Evolutionary conservation across 2,329 filamentous ascomycete genomes (phyloP).

Genomic region (Hyphodiscus sp.): DNA sequence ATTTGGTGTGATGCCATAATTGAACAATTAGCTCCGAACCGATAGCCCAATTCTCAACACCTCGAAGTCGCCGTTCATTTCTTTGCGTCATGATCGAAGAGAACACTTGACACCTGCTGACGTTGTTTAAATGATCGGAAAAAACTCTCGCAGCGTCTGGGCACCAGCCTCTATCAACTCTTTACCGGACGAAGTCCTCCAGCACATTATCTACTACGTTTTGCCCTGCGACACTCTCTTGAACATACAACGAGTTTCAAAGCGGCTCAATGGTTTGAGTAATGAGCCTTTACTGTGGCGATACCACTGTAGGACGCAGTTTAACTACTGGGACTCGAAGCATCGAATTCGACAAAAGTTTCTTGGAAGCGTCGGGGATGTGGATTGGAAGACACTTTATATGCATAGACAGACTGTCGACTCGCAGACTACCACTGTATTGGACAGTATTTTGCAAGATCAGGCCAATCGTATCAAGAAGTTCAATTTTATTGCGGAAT

Average conservation of each 20-base stretch:
- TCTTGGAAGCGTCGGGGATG: constrained; percentile 42
- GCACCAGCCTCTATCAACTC: constrained; percentile 4
- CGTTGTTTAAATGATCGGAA: neutral
- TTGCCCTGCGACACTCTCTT: constrained; percentile 47
- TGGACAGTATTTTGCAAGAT: constrained; percentile 65
- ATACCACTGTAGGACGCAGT: constrained; percentile 61
- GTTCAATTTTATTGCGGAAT: constrained; percentile 62
- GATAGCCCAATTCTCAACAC: neutral
- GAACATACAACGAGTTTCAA: constrained; percentile 49
- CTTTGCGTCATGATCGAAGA: neutral
- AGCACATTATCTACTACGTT: constrained; percentile 63
- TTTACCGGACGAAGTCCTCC: constrained; percentile 75
- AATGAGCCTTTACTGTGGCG: constrained; percentile 76
- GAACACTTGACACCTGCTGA: neutral
- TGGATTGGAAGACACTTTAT: constrained; percentile 72
- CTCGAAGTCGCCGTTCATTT: neutral
- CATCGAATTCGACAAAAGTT: constrained; percentile 57
- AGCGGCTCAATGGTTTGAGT: constrained; percentile 57
- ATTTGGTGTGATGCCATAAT: neutral
- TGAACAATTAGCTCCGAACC: neutral
- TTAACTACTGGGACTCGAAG: constrained; percentile 66
- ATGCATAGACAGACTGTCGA: constrained; percentile 49
- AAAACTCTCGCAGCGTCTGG: neutral
- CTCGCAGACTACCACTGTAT: constrained; percentile 40
- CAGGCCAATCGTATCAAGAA: constrained; percentile 64